These are phyloP conservation scores for Stereocaulon alpinum DNA, from an alignment of 495 filamentous ascomycete genomes.

Conservation along the genomic window DNA sequence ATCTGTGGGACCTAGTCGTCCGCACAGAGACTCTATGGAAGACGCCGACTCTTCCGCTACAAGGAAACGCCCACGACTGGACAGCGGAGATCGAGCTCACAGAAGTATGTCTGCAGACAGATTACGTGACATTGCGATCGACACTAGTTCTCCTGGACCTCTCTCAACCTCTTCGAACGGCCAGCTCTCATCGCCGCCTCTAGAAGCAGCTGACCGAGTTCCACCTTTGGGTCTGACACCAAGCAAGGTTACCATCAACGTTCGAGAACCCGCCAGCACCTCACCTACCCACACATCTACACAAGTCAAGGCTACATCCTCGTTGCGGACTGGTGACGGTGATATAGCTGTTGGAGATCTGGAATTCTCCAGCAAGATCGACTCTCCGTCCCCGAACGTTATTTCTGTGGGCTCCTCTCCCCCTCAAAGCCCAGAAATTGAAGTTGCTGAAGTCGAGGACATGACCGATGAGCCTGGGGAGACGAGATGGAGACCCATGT, in stretches of 20 bases:
- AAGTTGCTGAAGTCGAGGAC: slow-evolving; percentile 47
- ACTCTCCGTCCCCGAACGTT: slow-evolving; percentile 22
- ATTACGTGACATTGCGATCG: slow-evolving; percentile 21
- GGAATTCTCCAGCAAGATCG: background rate
- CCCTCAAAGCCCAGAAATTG: slow-evolving; percentile 41
- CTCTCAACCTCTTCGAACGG: slow-evolving; percentile 21
- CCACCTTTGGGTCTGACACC: slow-evolving; percentile 27
- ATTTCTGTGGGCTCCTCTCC: slow-evolving; percentile 43
- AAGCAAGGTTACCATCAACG: slow-evolving; percentile 49
- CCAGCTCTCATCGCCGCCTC: background rate
- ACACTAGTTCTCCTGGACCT: slow-evolving; percentile 24
- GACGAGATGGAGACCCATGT: slow-evolving; percentile 37
- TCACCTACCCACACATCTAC: background rate
- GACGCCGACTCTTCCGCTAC: slow-evolving; percentile 43
- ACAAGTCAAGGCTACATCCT: background rate
- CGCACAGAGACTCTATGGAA: slow-evolving; percentile 43
- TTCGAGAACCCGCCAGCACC: slow-evolving; percentile 13
- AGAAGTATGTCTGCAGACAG: slow-evolving; percentile 37
- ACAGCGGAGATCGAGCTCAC: slow-evolving; percentile 41
- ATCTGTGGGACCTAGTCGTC: slow-evolving; percentile 26
- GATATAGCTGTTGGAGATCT: background rate
- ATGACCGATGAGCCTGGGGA: slow-evolving; percentile 38
- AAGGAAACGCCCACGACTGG: slow-evolving; percentile 54
- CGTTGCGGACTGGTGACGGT: background rate
- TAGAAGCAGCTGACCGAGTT: background rate